Evolutionary conservation across 108 stramenopile genomes (phyloP).

Genomic region (Cylindrotheca fusiformis): DNA sequence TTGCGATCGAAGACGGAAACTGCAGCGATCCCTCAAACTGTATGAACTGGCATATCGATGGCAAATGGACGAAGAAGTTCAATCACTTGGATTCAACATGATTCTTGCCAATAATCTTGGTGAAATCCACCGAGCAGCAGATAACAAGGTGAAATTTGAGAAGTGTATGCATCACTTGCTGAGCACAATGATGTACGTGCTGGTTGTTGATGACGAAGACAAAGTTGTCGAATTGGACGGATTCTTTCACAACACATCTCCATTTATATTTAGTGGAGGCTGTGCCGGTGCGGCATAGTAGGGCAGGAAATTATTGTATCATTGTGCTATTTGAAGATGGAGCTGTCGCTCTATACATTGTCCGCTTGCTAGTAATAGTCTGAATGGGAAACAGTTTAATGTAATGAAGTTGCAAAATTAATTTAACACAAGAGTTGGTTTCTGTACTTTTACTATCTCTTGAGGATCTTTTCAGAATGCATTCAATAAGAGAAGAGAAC

Average conservation of each 20-base stretch:
- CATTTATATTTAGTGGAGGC: no score
- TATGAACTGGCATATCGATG: slow-evolving; percentile 22
- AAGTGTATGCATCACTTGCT: slow-evolving; percentile 28
- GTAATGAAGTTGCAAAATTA: no score
- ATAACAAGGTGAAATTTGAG: slow-evolving; percentile 13
- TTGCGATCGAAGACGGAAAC: neutral
- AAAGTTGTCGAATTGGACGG: slow-evolving; percentile 10
- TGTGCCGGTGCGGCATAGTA: no score
- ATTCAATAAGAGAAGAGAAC: no score
- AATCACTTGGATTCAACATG: slow-evolving; percentile 23
- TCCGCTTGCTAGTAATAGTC: no score
- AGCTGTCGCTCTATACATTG: no score
- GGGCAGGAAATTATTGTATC: no score
- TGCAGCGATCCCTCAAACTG: slow-evolving; percentile 8
- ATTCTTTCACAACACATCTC: slow-evolving; percentile 13
- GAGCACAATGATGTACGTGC: slow-evolving; percentile 26
- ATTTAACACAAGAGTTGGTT: no score
- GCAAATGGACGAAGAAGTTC: slow-evolving; percentile 4
- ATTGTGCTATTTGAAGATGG: no score
- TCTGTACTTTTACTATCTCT: no score
- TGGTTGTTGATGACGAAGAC: neutral
- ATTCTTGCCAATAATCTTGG: slow-evolving; percentile 33
- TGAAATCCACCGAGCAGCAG: slow-evolving; percentile 21
- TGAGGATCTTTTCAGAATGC: no score
- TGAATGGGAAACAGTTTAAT: no score